Conservation (phyloP, 1,284 basidiomycete genomes). For the Mycena sp. region DNA sequence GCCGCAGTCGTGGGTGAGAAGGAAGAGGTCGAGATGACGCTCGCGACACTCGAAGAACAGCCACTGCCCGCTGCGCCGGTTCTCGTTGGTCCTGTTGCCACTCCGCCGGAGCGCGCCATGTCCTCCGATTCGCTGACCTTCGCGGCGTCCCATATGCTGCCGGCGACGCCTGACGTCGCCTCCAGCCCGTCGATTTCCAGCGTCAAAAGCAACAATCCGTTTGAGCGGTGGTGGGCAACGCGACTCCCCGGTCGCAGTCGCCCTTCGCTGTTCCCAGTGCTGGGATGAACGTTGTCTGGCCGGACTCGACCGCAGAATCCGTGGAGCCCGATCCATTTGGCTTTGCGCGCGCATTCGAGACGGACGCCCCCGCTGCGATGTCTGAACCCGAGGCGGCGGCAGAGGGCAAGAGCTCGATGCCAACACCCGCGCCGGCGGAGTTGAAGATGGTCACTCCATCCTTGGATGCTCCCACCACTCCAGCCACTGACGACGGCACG, state of each 20-base stretch:
- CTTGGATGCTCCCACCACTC: not conserved
- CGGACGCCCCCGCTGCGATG: constrained; percentile 26
- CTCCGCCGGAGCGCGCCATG: constrained; percentile 39
- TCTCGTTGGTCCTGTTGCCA: constrained; percentile 5
- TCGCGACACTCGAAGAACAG: constrained; percentile 46
- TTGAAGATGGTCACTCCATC: not conserved
- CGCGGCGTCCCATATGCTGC: constrained; percentile 75
- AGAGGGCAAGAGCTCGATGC: constrained; percentile 21
- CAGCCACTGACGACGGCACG: constrained; percentile 20
- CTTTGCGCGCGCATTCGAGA: constrained; percentile 57
- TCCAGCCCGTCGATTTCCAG: constrained; percentile 37
- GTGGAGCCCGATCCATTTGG: constrained; percentile 63
- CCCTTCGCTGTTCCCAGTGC: constrained; percentile 62
- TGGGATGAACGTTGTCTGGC: constrained; percentile 28
- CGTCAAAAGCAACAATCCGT: constrained; percentile 91
- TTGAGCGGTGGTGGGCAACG: constrained; percentile 76
- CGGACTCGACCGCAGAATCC: constrained; percentile 16
- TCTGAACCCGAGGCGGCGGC: constrained; percentile 27
- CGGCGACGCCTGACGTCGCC: constrained; percentile 52
- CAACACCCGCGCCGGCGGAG: constrained; percentile 31
- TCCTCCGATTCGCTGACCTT: constrained; percentile 63
- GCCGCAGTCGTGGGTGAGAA: constrained; percentile 63
- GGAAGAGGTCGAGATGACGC: constrained; percentile 62
- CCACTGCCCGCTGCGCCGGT: constrained; percentile 28
- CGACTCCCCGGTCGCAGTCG: constrained; percentile 63